Conservation (phyloP, 371 early-diverging fungal species). For the Apophysomyces variabilis region DNA sequence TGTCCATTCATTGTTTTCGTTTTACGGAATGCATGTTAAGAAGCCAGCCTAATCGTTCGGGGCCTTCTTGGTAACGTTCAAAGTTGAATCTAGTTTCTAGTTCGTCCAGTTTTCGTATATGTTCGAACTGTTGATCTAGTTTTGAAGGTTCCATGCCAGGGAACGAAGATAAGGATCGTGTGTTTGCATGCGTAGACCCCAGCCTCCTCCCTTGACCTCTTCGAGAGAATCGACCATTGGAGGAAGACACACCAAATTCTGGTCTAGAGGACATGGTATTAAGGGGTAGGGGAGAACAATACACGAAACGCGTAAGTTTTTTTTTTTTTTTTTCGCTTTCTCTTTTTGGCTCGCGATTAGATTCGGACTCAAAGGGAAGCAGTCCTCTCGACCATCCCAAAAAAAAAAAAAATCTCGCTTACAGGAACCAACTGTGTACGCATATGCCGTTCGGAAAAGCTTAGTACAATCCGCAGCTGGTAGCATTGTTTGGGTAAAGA, state of each 20-base stretch:
- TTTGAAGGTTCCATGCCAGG: conserved; percentile 31
- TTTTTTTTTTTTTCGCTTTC: conserved; percentile 15
- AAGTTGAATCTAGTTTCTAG: conserved; percentile 88
- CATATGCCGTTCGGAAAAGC: no score
- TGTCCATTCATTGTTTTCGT: not conserved
- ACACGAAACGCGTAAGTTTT: conserved; percentile 10
- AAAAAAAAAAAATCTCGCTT: no score
- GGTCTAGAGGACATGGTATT: conserved; percentile 26
- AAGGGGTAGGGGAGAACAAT: not conserved
- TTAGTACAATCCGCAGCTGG: no score
- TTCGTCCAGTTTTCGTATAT: conserved; percentile 49
- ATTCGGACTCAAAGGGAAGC: no score
- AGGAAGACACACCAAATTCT: conserved; percentile 39
- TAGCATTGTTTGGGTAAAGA: no score
- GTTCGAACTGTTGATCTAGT: conserved; percentile 49
- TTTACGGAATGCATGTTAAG: conserved; percentile 91
- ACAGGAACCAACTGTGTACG: no score
- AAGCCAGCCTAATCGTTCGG: conserved; percentile 89
- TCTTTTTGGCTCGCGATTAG: conserved; percentile 4
- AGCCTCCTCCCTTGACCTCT: conserved; percentile 9
- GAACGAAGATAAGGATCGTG: conserved; percentile 21
- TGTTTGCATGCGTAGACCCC: conserved; percentile 32
- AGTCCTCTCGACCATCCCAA: no score
- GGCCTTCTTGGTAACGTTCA: conserved; percentile 77
- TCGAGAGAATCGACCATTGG: conserved; percentile 14